Conservation (phyloP, 352 stramenopile species). For the Phytophthora pluvialis region DNA sequence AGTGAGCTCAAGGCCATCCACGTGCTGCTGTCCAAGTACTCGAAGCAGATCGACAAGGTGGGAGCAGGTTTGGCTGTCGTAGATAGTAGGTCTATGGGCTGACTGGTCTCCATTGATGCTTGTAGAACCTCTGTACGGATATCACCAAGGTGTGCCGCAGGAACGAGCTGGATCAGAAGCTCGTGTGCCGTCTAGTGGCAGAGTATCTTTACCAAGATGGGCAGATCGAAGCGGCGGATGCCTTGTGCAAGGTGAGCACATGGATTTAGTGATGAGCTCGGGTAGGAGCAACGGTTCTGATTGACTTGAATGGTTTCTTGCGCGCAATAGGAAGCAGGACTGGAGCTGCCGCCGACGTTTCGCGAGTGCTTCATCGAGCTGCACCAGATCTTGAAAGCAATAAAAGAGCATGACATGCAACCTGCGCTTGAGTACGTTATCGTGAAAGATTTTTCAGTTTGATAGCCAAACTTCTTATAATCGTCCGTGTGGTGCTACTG, state of each 20-base stretch:
- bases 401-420: constrained; percentile 69
- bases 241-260: constrained; percentile 64
- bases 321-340: constrained; percentile 56
- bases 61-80: neutral
- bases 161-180: constrained; percentile 68
- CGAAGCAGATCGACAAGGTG: constrained; percentile 87
- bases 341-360: constrained; percentile 59
- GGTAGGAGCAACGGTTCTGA: neutral
- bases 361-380: constrained; percentile 75
- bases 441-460: neutral
- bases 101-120: constrained; percentile 5
- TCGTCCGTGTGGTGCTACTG: neutral
- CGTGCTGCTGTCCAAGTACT: constrained; percentile 75
- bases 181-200: constrained; percentile 68
- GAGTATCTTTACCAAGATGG: constrained; percentile 86
- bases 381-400: constrained; percentile 65
- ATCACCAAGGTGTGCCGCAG: constrained; percentile 69
- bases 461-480: neutral
- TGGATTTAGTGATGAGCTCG: neutral
- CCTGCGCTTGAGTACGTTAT: constrained; percentile 67
- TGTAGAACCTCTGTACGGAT: constrained; percentile 64
- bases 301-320: neutral
- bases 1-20: constrained; percentile 77
- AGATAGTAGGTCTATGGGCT: neutral
- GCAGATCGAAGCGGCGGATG: constrained; percentile 74